Percentiles rank a stretch among this genome's conserved stretches.
These are phyloP conservation scores for Aspergillus alliaceus DNA, from an alignment of 2,329 filamentous ascomycete genomes.

Conservation along the genomic window DNA sequence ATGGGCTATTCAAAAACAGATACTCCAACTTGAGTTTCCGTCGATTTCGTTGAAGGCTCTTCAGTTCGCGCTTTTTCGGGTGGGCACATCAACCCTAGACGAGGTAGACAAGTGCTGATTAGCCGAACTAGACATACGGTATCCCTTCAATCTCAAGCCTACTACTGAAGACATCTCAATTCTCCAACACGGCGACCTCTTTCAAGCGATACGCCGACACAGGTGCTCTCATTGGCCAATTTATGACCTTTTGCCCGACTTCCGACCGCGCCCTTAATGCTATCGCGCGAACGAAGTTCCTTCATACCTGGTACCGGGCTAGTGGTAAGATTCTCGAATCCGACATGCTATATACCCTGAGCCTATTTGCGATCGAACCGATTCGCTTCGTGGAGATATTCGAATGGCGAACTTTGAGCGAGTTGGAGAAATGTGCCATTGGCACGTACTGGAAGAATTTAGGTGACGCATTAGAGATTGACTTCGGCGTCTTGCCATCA, in stretches of 20 bases:
- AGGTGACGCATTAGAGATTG: conserved; percentile 69
- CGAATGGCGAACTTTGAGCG: conserved; percentile 69
- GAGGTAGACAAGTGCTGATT: not conserved
- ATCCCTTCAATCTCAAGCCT: conserved; percentile 56
- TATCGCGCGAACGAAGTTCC: conserved; percentile 63
- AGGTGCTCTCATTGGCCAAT: conserved; percentile 49
- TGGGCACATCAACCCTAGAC: conserved; percentile 16
- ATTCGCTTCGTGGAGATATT: conserved; percentile 62
- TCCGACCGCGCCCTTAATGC: conserved; percentile 51
- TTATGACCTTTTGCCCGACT: conserved; percentile 44
- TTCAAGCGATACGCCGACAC: conserved; percentile 57
- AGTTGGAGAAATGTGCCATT: conserved; percentile 67
- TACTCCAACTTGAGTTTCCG: conserved; percentile 57
- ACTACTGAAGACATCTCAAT: conserved; percentile 51
- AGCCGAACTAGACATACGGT: conserved; percentile 51
- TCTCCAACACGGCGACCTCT: conserved; percentile 45
- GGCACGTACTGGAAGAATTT: conserved; percentile 70
- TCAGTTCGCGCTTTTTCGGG: conserved; percentile 60
- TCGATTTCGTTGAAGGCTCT: conserved; percentile 50
- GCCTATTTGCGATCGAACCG: conserved; percentile 66
- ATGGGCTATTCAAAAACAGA: conserved; percentile 48
- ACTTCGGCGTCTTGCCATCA: conserved; percentile 45
- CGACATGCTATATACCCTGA: conserved; percentile 65
- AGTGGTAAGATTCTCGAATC: conserved; percentile 60
- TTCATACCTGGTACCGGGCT: conserved; percentile 58